Evolutionary conservation across 1,284 basidiomycete genomes (phyloP).

Genomic region (Ceratobasidium sp.): DNA sequence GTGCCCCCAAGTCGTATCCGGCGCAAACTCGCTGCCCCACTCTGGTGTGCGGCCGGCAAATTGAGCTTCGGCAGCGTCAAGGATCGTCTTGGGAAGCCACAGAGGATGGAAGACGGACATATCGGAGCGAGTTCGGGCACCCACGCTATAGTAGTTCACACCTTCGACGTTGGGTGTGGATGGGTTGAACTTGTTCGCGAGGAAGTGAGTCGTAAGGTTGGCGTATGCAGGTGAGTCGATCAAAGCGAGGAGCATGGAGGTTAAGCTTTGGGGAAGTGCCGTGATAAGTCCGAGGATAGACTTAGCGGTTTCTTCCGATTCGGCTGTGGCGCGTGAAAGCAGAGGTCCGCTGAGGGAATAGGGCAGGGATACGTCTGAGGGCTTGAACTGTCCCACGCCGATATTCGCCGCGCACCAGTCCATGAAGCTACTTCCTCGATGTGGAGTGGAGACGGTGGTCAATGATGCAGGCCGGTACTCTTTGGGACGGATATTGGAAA

Average conservation of each 20-base stretch:
- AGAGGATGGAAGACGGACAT: conserved; percentile 92
- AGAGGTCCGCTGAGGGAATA: conserved; percentile 58
- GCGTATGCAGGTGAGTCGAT: conserved; percentile 98
- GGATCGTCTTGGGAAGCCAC: conserved; percentile 94
- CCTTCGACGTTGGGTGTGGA: conserved; percentile 79
- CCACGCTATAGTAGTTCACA: conserved; percentile 93
- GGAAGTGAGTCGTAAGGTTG: conserved; percentile 88
- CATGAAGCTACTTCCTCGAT: conserved; percentile 98
- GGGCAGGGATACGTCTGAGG: conserved; percentile 48
- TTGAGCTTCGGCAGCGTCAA: conserved; percentile 75
- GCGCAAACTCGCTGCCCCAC: conserved; percentile 18
- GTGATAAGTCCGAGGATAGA: conserved; percentile 51
- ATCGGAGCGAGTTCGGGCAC: conserved; percentile 69
- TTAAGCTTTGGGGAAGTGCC: conserved; percentile 79
- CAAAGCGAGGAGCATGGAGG: conserved; percentile 86
- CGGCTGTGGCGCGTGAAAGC: conserved; percentile 47
- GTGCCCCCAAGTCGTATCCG: conserved; percentile 76
- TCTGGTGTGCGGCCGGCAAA: conserved; percentile 15
- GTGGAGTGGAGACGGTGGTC: conserved; percentile 92
- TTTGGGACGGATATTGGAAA: conserved; percentile 81
- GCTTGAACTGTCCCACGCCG: conserved; percentile 70
- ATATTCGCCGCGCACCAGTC: conserved; percentile 96
- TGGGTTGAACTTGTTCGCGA: conserved; percentile 91
- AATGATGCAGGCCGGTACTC: conserved; percentile 88
- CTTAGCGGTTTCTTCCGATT: conserved; percentile 44